phyloP scores from a whole-genome alignment of 768 basidiomycete genomes.

The Mycena haematopus region DNA sequence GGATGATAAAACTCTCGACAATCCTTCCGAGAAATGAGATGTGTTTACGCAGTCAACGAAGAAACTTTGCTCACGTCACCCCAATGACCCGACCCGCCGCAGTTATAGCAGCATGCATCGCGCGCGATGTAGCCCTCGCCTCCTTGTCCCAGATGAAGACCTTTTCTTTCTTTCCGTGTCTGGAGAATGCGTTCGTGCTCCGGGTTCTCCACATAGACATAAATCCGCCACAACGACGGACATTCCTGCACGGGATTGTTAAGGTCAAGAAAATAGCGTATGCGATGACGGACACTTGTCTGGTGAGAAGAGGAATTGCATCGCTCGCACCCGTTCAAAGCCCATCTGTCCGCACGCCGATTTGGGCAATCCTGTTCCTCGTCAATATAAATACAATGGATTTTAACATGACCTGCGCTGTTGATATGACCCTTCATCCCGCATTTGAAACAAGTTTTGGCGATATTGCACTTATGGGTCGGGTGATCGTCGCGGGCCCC shows the following conservation, averaged over 20 bases:
- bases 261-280: background rate
- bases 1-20: constrained; percentile 54
- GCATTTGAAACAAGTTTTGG: constrained; percentile 80
- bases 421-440: constrained; percentile 87
- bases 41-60: constrained; percentile 3
- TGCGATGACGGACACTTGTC: constrained; percentile 55
- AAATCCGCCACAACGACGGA: constrained; percentile 82
- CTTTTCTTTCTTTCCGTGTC: constrained; percentile 55
- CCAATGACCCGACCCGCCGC: constrained; percentile 73
- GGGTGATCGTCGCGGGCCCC: constrained; percentile 81
- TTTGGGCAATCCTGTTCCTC: constrained; percentile 71
- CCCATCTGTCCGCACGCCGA: constrained; percentile 48
- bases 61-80: constrained; percentile 66
- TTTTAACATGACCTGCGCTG: constrained; percentile 45
- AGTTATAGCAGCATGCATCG: constrained; percentile 86
- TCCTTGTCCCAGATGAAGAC: constrained; percentile 64
- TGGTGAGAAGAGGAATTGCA: constrained; percentile 72
- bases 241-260: constrained; percentile 65
- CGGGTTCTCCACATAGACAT: constrained; percentile 68
- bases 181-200: constrained; percentile 53
- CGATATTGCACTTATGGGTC: constrained; percentile 79
- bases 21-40: constrained; percentile 51
- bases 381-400: background rate
- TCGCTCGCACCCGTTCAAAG: constrained; percentile 55
- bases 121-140: constrained; percentile 79